Evolutionary conservation across 2,329 filamentous ascomycete species (phyloP).

Genomic region (Botrytis squamosa): DNA sequence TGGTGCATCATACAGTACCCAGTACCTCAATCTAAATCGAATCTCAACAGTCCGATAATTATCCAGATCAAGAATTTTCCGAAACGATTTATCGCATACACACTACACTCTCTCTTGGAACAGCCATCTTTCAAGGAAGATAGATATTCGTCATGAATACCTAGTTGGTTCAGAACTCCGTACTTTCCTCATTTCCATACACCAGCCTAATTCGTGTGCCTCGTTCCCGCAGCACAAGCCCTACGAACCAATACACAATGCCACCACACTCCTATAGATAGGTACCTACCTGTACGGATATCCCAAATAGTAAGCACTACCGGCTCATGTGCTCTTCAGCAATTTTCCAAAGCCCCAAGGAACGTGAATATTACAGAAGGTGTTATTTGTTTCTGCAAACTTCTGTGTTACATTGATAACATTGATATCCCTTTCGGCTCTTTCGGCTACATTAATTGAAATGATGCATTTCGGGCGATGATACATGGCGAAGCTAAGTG

Average conservation of each 20-base stretch:
- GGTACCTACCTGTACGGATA: background rate
- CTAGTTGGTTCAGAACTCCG: background rate
- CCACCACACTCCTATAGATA: background rate
- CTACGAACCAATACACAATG: background rate
- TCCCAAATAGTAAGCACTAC: conserved; percentile 18
- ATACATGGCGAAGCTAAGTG: background rate
- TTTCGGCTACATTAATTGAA: conserved; percentile 11
- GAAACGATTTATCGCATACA: conserved; percentile 1
- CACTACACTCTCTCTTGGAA: background rate
- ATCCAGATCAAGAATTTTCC: background rate
- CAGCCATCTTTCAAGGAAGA: background rate
- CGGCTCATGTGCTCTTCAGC: background rate
- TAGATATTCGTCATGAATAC: background rate
- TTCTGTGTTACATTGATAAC: background rate
- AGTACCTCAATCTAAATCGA: background rate
- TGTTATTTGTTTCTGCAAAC: background rate
- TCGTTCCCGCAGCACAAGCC: conserved; percentile 20
- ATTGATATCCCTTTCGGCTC: background rate
- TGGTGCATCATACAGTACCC: background rate
- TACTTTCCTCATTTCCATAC: background rate
- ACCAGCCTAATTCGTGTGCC: background rate
- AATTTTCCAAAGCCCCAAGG: background rate
- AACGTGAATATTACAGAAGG: background rate
- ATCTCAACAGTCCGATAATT: conserved; percentile 2
- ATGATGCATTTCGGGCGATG: background rate